Percentiles rank a stretch among this genome's conserved stretches.
phyloP scores from a whole-genome alignment of 768 basidiomycete genomes.

The Mycena crocata region DNA sequence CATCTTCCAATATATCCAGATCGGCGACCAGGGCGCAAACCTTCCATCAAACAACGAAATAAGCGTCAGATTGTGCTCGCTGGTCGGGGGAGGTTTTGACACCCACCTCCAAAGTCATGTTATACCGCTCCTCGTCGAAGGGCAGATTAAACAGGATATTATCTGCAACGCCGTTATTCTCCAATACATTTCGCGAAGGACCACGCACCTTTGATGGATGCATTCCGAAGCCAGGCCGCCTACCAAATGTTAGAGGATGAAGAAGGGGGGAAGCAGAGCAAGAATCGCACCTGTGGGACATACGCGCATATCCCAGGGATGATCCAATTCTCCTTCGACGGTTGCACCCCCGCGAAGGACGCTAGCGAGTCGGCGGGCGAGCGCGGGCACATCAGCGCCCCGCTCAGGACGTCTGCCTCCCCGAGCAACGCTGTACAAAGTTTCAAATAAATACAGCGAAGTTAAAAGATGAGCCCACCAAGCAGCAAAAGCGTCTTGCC shows the following conservation, averaged over 20 bases:
- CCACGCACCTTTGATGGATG: slow-evolving; percentile 63
- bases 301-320: slow-evolving; percentile 68
- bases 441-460: neutral
- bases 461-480: slow-evolving; percentile 39
- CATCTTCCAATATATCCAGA: slow-evolving; percentile 76
- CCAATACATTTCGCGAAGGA: neutral
- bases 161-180: slow-evolving; percentile 35
- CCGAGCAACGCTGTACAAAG: slow-evolving; percentile 64
- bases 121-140: slow-evolving; percentile 76
- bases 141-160: slow-evolving; percentile 88
- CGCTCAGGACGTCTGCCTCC: slow-evolving; percentile 72
- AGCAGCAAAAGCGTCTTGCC: slow-evolving; percentile 73
- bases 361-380: slow-evolving; percentile 70
- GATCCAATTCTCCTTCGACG: slow-evolving; percentile 62
- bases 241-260: slow-evolving; percentile 23
- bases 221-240: slow-evolving; percentile 78
- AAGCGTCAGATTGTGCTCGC: slow-evolving; percentile 40
- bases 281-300: slow-evolving; percentile 60
- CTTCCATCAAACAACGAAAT: slow-evolving; percentile 36
- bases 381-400: slow-evolving; percentile 69
- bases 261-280: neutral
- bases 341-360: slow-evolving; percentile 36
- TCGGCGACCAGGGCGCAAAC: slow-evolving; percentile 77
- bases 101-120: slow-evolving; percentile 80
- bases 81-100: too few species aligned